These are phyloP conservation scores for Neofusicoccum ribis DNA, from an alignment of 2,329 filamentous ascomycete genomes.

Conservation along the genomic window DNA sequence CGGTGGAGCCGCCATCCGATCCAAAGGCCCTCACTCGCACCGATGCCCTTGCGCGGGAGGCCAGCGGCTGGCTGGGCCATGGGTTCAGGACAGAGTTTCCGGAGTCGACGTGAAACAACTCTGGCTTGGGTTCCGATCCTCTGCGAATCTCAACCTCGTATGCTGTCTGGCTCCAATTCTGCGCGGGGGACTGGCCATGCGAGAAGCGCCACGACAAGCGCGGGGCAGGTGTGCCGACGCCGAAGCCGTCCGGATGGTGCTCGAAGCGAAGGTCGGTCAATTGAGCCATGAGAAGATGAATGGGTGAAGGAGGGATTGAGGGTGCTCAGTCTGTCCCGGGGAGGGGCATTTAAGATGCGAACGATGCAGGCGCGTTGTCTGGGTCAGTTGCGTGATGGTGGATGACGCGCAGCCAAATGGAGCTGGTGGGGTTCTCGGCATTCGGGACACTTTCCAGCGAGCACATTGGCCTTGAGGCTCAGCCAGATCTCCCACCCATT, in stretches of 20 bases:
- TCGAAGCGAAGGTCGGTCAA: constrained; percentile 40
- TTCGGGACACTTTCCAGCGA: too few relatives aligned
- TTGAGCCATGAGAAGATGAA: not conserved
- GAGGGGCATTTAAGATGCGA: too few relatives aligned
- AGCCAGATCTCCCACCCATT: too few relatives aligned
- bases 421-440: too few relatives aligned
- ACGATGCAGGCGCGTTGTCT: too few relatives aligned
- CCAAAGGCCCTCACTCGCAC: constrained; percentile 34
- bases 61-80: constrained; percentile 44
- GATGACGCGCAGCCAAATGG: too few relatives aligned
- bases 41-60: constrained; percentile 29
- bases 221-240: constrained; percentile 47
- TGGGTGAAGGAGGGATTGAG: too few relatives aligned
- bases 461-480: too few relatives aligned
- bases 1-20: constrained; percentile 8
- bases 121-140: not conserved
- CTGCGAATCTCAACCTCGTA: constrained; percentile 47
- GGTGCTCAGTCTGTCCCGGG: too few relatives aligned
- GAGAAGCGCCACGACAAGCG: constrained; percentile 51
- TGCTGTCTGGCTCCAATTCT: constrained; percentile 46
- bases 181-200: constrained; percentile 32
- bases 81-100: constrained; percentile 44
- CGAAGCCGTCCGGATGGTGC: constrained; percentile 44
- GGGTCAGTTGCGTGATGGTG: too few relatives aligned
- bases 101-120: constrained; percentile 33